Evolutionary conservation across 106 monocot species (phyloP), one percentile per base, ranked within the genome.

Genomic region (Dactylorhiza incarnata): DNA sequence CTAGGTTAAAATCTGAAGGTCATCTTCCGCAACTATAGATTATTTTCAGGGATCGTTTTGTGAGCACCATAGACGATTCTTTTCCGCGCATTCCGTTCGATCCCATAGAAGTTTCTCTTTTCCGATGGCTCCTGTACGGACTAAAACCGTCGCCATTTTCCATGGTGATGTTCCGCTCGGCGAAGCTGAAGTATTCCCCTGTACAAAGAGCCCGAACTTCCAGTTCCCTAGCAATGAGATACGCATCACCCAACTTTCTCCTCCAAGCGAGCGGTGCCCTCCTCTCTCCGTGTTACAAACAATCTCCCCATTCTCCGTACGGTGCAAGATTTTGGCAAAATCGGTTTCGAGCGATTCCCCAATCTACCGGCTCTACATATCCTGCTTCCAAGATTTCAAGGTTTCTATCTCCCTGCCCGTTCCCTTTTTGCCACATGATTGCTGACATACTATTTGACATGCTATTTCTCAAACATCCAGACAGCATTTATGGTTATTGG

Each of bases 401-500:
- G 86, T 84, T 12, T 20, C 26, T 49, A 72, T 72, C 0, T 58
- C 47, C 24, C 59, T n/a, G 44, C 17, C 66, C 3, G 19, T 44
- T 68, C 5, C 53, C 20, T n/a, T 5, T 65, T 76, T 71, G 49
- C 23, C 16, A 45, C 48, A 12, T 76, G 46, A 76, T 61, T 56
- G 12, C 71, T 53, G 14, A 14, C 68, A n/a, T 37, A 51, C 19
- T 44, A 17, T 26, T 17, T 69, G 65, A 49, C 6, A 49, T 54
- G 26, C 20, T 54, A 71, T 26, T 68, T 76, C 26, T 51, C 23
- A 68, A 29, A 19, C 75, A 5, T 58, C 10, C 76, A 93, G 93
- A 89, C 88, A n/a, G 95, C 95, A 2, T 84, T 95, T 22, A 89
- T 95, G 74, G 46, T 83, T 10, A 69, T 69, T 53, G 92, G 92